Evolutionary conservation across 2,329 filamentous ascomycete species (phyloP), one percentile per base, ranked within the genome.

Genomic region (Microdochium trichocladiopsis): DNA sequence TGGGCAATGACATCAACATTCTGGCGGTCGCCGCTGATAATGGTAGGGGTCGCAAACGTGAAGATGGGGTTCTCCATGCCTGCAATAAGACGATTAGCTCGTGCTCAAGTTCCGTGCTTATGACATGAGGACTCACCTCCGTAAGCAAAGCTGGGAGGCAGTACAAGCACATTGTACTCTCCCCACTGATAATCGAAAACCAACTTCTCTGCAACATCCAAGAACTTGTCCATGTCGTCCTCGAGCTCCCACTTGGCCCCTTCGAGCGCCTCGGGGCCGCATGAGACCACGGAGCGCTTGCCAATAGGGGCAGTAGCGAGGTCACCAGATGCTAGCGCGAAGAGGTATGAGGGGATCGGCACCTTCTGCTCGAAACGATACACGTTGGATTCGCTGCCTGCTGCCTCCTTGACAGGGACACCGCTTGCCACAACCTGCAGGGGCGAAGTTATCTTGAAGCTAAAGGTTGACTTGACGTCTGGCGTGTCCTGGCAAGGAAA

Each of bases 401-500:
- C 63, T 37, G 75, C 74, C 2, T 69, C 68, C 45, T 77, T 70
- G 16, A 76, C 73, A 5, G 78, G 72, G 18, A 97, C 78, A 52
- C 94, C 94, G 63, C 90, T 95, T 28, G 93, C 92, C 52, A 97
- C 83, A n/a, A 96, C 92, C 0, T 91, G 90, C 14, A 96, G 79
- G 4, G 87, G 84, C 23, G 91, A 96, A 24, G 84, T 85, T 64
- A 99, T 87, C 63, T 86, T 88, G 75, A 96, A 96, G 56, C 86
- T 84, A 70, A 92, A 91, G 1, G 91, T 95, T n/a, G 89, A 91
- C 75, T 99, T 99, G 62, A 96, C 88, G 67, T 96, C 93, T 2
- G 94, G 94, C 1, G 94, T 97, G 66, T 99, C 94, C 73, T 97
- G 93, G 71, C 93, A 97, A 6, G 94, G 94, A 69, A 97, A 95